Evolutionary conservation across 345 rosid genomes (phyloP).

Genomic region (Corymbia maculata): DNA sequence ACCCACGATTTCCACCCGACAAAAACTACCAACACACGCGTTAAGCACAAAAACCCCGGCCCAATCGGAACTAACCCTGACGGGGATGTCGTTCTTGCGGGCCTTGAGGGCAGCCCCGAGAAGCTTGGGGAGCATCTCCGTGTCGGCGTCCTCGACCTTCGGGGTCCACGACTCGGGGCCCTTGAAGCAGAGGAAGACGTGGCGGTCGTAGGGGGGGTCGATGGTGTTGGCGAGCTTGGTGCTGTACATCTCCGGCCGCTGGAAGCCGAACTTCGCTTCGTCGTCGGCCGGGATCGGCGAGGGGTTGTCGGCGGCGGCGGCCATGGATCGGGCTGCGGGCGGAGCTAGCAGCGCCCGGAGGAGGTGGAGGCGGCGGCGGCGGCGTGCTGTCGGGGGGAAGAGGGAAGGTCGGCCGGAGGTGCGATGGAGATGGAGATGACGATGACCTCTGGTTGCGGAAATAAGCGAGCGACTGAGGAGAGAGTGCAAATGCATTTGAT

Average conservation of each 20-base stretch:
- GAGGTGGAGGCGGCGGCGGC: background rate
- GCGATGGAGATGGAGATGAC: background rate
- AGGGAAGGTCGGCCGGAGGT: background rate
- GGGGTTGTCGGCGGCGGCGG: constrained; percentile 18
- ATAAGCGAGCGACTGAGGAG: constrained; percentile 3
- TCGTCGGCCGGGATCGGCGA: constrained; percentile 37
- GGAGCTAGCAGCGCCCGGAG: constrained; percentile 1
- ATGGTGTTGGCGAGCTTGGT: constrained; percentile 56
- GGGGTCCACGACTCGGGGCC: constrained; percentile 61
- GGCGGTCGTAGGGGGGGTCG: constrained; percentile 61
- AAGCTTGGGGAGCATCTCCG: constrained; percentile 54
- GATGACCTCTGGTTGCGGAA: background rate
- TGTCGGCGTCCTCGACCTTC: constrained; percentile 48
- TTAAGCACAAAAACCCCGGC: background rate
- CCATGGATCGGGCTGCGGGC: constrained; percentile 21
- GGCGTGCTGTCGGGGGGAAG: background rate
- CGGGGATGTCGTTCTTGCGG: constrained; percentile 47
- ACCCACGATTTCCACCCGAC: background rate
- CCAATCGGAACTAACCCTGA: constrained; percentile 32
- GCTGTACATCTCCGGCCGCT: constrained; percentile 72
- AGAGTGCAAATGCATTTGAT: background rate
- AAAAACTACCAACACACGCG: background rate
- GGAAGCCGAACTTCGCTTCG: constrained; percentile 63
- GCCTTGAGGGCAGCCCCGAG: constrained; percentile 51
- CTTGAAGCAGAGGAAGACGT: constrained; percentile 60